phyloP scores from a whole-genome alignment of 805 yeast genomes.

The Zygosaccharomyces bisporus region DNA sequence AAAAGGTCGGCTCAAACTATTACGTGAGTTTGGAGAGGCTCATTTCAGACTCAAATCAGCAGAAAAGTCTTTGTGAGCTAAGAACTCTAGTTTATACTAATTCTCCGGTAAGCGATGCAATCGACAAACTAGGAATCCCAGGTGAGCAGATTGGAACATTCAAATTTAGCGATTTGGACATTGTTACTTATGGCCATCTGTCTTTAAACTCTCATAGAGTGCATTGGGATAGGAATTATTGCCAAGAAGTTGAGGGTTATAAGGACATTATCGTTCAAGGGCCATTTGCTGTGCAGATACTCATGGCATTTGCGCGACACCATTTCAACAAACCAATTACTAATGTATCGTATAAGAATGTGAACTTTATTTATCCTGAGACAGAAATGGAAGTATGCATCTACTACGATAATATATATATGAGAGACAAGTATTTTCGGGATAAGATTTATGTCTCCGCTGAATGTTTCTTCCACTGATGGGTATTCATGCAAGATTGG shows the following conservation, averaged over 20 bases:
- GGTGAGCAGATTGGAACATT: constrained; percentile 14
- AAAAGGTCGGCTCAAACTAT: constrained; percentile 37
- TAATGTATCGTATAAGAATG: constrained; percentile 42
- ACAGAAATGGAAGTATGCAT: constrained; percentile 29
- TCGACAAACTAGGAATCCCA: background rate
- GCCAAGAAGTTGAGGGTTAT: constrained; percentile 52
- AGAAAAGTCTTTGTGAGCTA: constrained; percentile 44
- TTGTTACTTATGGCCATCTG: constrained; percentile 63
- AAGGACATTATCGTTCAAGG: constrained; percentile 71
- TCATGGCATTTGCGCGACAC: constrained; percentile 49
- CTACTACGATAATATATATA: constrained; percentile 8
- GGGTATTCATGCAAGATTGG: constrained; percentile 24
- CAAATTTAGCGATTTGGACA: constrained; percentile 39
- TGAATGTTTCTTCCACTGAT: constrained; percentile 9
- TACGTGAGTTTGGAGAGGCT: constrained; percentile 56
- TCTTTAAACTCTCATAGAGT: constrained; percentile 82
- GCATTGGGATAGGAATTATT: constrained; percentile 64
- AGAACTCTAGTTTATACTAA: constrained; percentile 63
- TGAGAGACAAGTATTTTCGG: constrained; percentile 11
- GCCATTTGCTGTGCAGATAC: constrained; percentile 64
- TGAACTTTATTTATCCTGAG: constrained; percentile 41
- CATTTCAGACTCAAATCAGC: constrained; percentile 33
- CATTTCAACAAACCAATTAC: constrained; percentile 22
- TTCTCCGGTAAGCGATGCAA: constrained; percentile 19
- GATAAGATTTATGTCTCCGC: constrained; percentile 8